Evolutionary conservation across 352 stramenopile species (phyloP), one percentile per base, ranked within the genome.

Genomic region (Plasmopara halstedii): DNA sequence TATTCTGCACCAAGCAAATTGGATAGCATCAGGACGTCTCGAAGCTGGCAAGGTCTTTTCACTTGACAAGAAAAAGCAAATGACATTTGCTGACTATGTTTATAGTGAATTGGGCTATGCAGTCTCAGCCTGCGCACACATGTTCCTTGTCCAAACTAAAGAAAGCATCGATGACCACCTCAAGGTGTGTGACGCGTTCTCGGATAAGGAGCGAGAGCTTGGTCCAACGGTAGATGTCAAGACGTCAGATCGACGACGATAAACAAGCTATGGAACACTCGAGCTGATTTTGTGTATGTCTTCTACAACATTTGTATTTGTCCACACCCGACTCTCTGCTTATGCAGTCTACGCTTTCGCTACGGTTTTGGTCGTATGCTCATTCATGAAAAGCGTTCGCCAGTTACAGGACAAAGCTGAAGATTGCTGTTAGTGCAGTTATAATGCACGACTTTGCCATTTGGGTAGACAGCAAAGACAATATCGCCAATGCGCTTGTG

Each of bases 401-500:
- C 79, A 17, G 82, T 90, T 36, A 94, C 76, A 15, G 82, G 79
- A 44, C 78, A 86, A 20, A 89, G 64, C 38, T 89, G 73, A 21
- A 89, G 77, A 39, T 84, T 84, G 35, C 76, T 80, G 56, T 85
- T 88, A 52, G 81, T 88, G 59, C 82, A 94, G 58, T 89, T 90
- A 64, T 91, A 94, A 62, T 94, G 82, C 51, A 94, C 75, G 19
- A 91, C 68, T 39, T 88, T 86, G 46, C 72, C 67, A 46, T 94
- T 87, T 22, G 82, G 82, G 51, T 94, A 94, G 7, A 91, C 82
- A 8, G 77, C 71, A 53, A 94, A 94, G 46, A 94, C 82, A 42
- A 89, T 94, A 46, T 90, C 81, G 48, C 81, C 82, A 36, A 94
- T 94, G 17, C 82, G 79, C 46, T 94, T 94, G 59, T 85, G 82